Evolutionary conservation across 1,139 yeast species (phyloP).

Genomic region (Saccharomyces hybrid): DNA sequence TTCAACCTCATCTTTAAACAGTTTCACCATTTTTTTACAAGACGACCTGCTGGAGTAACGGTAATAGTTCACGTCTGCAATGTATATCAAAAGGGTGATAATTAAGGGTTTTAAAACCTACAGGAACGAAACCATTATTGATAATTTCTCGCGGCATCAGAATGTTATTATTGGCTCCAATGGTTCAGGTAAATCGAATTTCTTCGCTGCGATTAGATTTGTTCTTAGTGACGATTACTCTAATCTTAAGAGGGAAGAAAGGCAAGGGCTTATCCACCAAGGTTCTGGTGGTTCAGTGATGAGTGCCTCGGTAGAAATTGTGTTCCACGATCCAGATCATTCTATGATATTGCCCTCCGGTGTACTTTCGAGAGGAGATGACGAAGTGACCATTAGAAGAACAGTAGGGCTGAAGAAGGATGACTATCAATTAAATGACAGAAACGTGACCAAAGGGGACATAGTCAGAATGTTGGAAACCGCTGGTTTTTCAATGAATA

Average conservation of each 20-base stretch:
- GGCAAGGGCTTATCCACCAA: constrained; percentile 82
- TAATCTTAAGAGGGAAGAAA: constrained; percentile 79
- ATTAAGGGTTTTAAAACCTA: constrained; percentile 95
- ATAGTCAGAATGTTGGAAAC: constrained; percentile 78
- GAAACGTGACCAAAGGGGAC: constrained; percentile 73
- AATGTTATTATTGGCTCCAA: constrained; percentile 92
- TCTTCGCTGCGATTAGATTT: constrained; percentile 91
- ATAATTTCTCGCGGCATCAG: constrained; percentile 68
- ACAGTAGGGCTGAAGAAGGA: constrained; percentile 91
- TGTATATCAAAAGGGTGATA: constrained; percentile 45
- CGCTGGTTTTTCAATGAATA: constrained; percentile 86
- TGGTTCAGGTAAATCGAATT: constrained; percentile 95
- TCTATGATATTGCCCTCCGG: constrained; percentile 54
- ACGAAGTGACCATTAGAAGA: constrained; percentile 66
- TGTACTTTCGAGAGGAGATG: constrained; percentile 37
- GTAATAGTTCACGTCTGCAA: constrained; percentile 7
- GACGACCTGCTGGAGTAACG: not conserved
- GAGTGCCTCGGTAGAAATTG: constrained; percentile 88
- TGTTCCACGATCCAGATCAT: constrained; percentile 74
- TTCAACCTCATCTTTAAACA: not conserved
- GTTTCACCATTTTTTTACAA: not conserved
- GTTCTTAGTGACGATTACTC: constrained; percentile 88
- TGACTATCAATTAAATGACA: constrained; percentile 73
- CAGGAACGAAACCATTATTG: constrained; percentile 74
- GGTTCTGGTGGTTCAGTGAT: constrained; percentile 83